A percentile compares a stretch with the other conserved stretches of the same genome.
phyloP scores from a whole-genome alignment of 2,329 filamentous ascomycete genomes.

The Biscogniauxia mediterranea region DNA sequence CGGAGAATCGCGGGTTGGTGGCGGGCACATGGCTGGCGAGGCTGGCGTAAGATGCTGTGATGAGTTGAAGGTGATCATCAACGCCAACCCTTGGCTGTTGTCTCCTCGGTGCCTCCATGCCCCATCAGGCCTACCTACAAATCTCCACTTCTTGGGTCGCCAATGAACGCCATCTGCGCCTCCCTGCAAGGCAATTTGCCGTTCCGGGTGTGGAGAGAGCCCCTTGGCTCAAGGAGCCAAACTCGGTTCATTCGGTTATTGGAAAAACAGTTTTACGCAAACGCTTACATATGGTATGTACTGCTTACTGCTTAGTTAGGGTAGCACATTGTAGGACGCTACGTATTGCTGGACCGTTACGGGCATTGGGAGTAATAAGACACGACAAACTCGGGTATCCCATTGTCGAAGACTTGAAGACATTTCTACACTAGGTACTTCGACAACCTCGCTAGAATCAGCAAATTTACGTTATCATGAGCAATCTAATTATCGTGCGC shows the following conservation, averaged over 20 bases:
- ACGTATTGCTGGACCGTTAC: background rate
- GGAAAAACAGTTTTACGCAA: background rate
- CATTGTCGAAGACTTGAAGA: background rate
- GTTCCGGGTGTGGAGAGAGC: slow-evolving; percentile 14
- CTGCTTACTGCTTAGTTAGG: background rate
- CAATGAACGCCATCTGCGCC: background rate
- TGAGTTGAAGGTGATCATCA: background rate
- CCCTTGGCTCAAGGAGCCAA: slow-evolving; percentile 5
- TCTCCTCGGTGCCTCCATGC: background rate
- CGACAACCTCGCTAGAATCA: background rate
- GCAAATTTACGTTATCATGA: background rate
- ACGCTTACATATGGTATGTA: background rate
- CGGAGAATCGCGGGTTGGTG: background rate
- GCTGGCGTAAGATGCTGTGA: background rate
- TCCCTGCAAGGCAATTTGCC: slow-evolving; percentile 2
- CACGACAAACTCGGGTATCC: background rate
- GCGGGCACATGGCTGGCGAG: background rate
- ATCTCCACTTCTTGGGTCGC: background rate
- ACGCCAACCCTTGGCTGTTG: background rate
- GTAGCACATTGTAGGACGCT: background rate
- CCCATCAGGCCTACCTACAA: background rate
- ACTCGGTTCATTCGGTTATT: slow-evolving; percentile 3
- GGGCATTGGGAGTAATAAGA: background rate
- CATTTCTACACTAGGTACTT: background rate
- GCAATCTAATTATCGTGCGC: background rate